A percentile compares a stretch with the other conserved stretches of the same genome.
Evolutionary conservation across 2,329 filamentous ascomycete genomes (phyloP).

Genomic region (Alternaria brassicicola): DNA sequence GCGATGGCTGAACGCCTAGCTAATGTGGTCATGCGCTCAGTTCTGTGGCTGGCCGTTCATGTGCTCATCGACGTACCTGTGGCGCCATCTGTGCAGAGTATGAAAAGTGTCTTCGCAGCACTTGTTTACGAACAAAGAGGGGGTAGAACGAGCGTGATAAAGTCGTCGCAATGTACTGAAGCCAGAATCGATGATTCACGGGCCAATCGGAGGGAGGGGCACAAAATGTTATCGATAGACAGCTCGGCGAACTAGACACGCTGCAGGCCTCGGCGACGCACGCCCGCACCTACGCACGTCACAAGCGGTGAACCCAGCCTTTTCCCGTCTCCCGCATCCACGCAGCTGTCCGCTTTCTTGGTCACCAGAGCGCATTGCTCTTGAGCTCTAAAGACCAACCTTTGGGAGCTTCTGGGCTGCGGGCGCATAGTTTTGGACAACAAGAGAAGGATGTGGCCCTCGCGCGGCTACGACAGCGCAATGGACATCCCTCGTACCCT

Average conservation of each 20-base stretch:
- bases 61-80: slow-evolving; percentile 28
- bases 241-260: background rate
- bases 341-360: background rate
- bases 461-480: slow-evolving; percentile 18
- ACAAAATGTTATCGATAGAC: slow-evolving; percentile 12
- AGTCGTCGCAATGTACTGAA: slow-evolving; percentile 18
- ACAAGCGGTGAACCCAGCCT: slow-evolving; percentile 6
- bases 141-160: background rate
- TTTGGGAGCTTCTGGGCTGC: background rate
- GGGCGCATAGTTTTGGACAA: slow-evolving; percentile 5
- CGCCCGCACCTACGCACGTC: slow-evolving; percentile 12
- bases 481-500: slow-evolving; percentile 30
- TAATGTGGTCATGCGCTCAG: slow-evolving; percentile 45
- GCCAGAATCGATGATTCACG: slow-evolving; percentile 18
- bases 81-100: slow-evolving; percentile 26
- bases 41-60: slow-evolving; percentile 12
- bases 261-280: slow-evolving; percentile 2
- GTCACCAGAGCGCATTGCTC: slow-evolving; percentile 4
- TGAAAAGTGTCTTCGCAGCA: slow-evolving; percentile 2
- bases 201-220: slow-evolving; percentile 23
- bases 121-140: background rate
- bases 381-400: background rate
- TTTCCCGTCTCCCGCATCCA: background rate
- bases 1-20: slow-evolving; percentile 63
- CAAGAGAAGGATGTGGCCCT: slow-evolving; percentile 21